Evolutionary conservation across 1,284 basidiomycete genomes (phyloP).

Genomic region (Ganoderma sinense): DNA sequence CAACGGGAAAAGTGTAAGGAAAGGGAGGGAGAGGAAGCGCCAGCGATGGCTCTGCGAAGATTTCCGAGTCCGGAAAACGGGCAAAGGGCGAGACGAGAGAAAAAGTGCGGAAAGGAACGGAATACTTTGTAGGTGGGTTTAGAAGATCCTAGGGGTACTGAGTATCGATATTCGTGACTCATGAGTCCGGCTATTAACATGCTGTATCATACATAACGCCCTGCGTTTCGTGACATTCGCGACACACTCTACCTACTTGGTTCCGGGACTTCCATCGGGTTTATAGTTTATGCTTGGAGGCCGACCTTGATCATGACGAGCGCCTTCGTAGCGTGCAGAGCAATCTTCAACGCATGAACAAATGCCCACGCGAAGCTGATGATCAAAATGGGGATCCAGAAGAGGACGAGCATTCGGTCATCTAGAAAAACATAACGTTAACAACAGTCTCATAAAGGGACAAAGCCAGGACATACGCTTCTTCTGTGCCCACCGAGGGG

Average conservation of each 20-base stretch:
- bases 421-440: constrained; percentile 52
- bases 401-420: constrained; percentile 91
- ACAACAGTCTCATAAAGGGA: constrained; percentile 7
- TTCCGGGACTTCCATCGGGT: not conserved
- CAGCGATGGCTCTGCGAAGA: not conserved
- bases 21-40: constrained; percentile 3
- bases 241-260: not conserved
- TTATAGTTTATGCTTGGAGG: constrained; percentile 46
- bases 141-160: constrained; percentile 14
- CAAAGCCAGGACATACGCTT: constrained; percentile 63
- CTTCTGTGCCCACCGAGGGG: constrained; percentile 63
- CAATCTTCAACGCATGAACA: constrained; percentile 64
- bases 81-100: not conserved
- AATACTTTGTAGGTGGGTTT: constrained; percentile 5
- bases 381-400: constrained; percentile 93
- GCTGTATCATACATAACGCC: constrained; percentile 24
- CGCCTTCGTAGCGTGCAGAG: constrained; percentile 59
- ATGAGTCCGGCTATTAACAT: constrained; percentile 10
- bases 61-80: not conserved
- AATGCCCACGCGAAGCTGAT: constrained; percentile 74
- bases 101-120: constrained; percentile 2
- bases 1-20: not conserved
- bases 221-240: not conserved
- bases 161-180: not conserved
- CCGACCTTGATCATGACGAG: constrained; percentile 56